phyloP scores from a whole-genome alignment of 441 rosid species.

The Mallotus japonicus region DNA sequence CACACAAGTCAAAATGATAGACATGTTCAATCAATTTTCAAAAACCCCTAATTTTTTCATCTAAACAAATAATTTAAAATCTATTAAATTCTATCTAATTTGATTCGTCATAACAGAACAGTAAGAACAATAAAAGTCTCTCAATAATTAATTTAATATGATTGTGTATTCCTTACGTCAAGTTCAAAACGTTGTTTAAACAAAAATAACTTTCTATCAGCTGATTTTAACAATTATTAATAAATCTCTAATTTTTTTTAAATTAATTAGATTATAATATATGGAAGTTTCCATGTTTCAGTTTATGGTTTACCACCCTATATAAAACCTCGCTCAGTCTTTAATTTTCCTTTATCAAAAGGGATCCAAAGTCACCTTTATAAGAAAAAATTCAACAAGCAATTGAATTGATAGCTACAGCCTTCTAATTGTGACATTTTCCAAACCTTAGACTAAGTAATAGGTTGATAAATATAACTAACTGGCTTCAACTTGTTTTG shows the following conservation, averaged over 20 bases:
- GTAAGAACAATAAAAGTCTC: too few species aligned
- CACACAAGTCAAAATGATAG: conserved; percentile 45
- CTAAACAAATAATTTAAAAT: too few species aligned
- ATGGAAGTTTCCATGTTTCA: conserved; percentile 36
- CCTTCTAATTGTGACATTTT: conserved; percentile 39
- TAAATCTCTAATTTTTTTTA: too few species aligned
- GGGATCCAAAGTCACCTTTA: conserved; percentile 40
- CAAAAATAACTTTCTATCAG: too few species aligned
- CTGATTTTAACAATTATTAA: too few species aligned
- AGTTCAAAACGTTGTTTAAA: too few species aligned
- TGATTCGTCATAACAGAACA: too few species aligned
- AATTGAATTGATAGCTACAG: conserved; percentile 30
- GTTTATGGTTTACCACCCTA: not conserved
- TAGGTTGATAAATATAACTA: conserved; percentile 26
- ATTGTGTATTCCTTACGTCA: too few species aligned
- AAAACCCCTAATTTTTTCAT: not conserved
- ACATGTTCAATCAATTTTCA: conserved; percentile 30
- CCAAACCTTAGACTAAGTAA: conserved; percentile 42
- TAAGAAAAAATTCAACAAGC: conserved; percentile 17
- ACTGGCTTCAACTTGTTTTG: conserved; percentile 32
- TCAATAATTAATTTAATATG: too few species aligned
- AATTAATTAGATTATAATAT: not conserved
- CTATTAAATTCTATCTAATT: too few species aligned
- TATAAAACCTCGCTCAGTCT: conserved; percentile 8
- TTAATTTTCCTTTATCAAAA: conserved; percentile 5